phyloP scores from a whole-genome alignment of 345 rosid genomes.

The Corymbia maculata region DNA sequence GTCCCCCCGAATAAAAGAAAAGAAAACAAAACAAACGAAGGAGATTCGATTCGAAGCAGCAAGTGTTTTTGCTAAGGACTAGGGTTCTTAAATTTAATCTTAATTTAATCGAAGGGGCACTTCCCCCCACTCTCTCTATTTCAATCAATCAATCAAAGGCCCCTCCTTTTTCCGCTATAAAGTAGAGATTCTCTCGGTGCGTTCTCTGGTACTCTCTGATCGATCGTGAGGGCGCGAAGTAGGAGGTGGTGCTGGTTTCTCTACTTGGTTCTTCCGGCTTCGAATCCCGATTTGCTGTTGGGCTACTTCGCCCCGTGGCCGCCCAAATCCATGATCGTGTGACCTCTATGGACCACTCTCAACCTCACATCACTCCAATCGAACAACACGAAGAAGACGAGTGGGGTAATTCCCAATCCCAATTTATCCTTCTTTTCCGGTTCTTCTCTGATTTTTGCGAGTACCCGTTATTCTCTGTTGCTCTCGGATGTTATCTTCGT shows the following conservation, averaged over 20 bases:
- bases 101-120: not conserved
- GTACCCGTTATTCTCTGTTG: not conserved
- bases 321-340: constrained; percentile 62
- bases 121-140: not conserved
- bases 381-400: constrained; percentile 51
- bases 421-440: not conserved
- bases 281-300: not conserved
- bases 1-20: not conserved
- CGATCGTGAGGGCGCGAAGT: not conserved
- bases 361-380: constrained; percentile 26
- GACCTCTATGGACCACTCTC: constrained; percentile 65
- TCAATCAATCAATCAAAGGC: not conserved
- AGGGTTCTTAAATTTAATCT: not conserved
- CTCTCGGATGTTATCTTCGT: not conserved
- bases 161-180: not conserved
- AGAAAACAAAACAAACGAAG: not conserved
- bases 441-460: not conserved
- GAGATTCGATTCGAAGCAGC: not conserved
- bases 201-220: not conserved
- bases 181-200: not conserved
- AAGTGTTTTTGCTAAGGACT: not conserved
- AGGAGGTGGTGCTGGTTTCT: not conserved
- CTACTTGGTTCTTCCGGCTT: not conserved
- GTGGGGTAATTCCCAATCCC: constrained; percentile 47
- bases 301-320: constrained; percentile 47